Evolutionary conservation across 352 stramenopile genomes (phyloP).

Genomic region (Phytopythium vexans): DNA sequence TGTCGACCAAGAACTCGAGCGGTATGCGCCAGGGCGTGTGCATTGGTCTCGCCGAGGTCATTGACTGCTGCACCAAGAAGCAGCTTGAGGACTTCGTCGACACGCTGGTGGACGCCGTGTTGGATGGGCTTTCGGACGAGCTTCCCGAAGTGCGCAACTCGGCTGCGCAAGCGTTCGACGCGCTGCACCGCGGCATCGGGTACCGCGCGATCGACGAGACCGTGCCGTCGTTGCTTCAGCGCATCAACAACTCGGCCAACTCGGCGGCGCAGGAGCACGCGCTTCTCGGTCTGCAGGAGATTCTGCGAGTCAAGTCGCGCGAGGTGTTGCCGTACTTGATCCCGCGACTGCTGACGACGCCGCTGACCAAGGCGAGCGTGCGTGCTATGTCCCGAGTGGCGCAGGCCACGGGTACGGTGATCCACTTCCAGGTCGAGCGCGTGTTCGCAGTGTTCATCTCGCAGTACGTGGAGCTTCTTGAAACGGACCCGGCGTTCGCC

Average conservation of each 20-base stretch:
- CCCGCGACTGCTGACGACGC: conserved; percentile 91
- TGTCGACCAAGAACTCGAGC: conserved; percentile 65
- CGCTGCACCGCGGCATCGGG: conserved; percentile 95
- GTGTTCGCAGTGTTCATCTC: conserved; percentile 90
- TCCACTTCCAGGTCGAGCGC: conserved; percentile 95
- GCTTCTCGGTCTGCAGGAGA: conserved; percentile 96
- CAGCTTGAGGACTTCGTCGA: conserved; percentile 96
- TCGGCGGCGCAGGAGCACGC: conserved; percentile 78
- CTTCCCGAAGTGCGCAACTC: conserved; percentile 87
- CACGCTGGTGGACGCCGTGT: conserved; percentile 96
- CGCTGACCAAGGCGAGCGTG: conserved; percentile 88
- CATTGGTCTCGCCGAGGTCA: conserved; percentile 97
- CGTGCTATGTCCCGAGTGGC: conserved; percentile 92
- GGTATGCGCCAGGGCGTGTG: conserved; percentile 94
- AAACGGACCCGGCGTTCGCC: conserved; percentile 26
- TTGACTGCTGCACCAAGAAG: conserved; percentile 95
- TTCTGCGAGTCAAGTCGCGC: conserved; percentile 94
- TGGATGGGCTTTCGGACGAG: conserved; percentile 97
- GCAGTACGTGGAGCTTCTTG: conserved; percentile 57
- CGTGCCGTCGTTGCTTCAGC: conserved; percentile 94
- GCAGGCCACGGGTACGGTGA: conserved; percentile 89
- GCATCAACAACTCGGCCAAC: conserved; percentile 78
- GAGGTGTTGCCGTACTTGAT: conserved; percentile 98
- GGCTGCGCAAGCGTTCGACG: conserved; percentile 96
- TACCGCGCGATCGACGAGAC: conserved; percentile 96